Evolutionary conservation across 176 grass and related monocot genomes (phyloP).

Genomic region (Triticum timopheevii): DNA sequence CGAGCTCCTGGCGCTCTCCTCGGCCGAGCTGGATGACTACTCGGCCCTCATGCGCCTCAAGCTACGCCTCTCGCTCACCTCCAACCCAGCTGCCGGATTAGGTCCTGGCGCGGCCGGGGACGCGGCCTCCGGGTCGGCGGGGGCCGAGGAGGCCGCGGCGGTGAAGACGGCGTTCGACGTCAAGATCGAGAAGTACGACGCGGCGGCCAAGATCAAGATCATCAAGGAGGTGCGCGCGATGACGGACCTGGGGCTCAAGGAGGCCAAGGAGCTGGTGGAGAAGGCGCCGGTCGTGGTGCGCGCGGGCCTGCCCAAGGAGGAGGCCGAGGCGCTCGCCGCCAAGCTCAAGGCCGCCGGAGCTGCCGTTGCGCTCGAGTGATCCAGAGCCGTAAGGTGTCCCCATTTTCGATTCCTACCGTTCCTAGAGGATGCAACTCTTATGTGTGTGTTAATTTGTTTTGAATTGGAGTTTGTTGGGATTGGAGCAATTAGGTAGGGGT

Average conservation of each 20-base stretch:
- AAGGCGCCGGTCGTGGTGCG: slow-evolving; percentile 87
- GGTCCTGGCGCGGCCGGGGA: slow-evolving; percentile 21
- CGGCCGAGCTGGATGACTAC: slow-evolving; percentile 60
- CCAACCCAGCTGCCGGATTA: slow-evolving; percentile 22
- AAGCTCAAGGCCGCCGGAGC: slow-evolving; percentile 94
- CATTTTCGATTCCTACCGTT: slow-evolving; percentile 23
- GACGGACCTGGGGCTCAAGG: slow-evolving; percentile 88
- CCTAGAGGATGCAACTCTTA: neutral
- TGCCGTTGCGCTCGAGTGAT: slow-evolving; percentile 75
- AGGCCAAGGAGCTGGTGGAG: slow-evolving; percentile 97
- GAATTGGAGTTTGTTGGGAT: slow-evolving; percentile 20
- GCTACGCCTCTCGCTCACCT: slow-evolving; percentile 62
- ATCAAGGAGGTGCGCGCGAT: slow-evolving; percentile 96
- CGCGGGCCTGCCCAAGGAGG: slow-evolving; percentile 81
- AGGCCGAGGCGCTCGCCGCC: slow-evolving; percentile 78
- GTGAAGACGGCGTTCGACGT: slow-evolving; percentile 81
- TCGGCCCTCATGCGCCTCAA: slow-evolving; percentile 62
- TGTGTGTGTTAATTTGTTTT: slow-evolving; percentile 29
- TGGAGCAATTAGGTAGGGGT: neutral
- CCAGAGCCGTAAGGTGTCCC: slow-evolving; percentile 25
- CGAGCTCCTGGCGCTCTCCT: slow-evolving; percentile 52
- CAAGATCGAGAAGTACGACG: slow-evolving; percentile 94
- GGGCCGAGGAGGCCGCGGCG: slow-evolving; percentile 28
- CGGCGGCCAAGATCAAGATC: slow-evolving; percentile 94
- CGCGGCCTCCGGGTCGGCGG: slow-evolving; percentile 2